A percentile compares a stretch with the other conserved stretches of the same genome.
Conservation (phyloP, 176 grass and related monocot species). For the Aegilops bicornis region DNA sequence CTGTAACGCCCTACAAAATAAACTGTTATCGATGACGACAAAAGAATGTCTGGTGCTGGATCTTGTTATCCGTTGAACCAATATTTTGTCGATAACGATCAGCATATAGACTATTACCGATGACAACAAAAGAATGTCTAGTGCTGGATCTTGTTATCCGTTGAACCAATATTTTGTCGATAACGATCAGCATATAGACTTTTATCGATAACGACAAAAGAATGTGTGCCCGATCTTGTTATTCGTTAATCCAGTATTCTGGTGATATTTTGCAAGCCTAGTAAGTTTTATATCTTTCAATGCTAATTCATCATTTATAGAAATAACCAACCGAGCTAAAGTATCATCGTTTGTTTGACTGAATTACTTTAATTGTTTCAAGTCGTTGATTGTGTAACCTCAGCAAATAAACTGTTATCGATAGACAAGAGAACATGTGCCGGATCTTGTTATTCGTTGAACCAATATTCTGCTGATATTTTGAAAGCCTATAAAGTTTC, state of each 20-base stretch:
- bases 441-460: neutral
- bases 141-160: too few species aligned
- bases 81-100: neutral
- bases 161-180: too few species aligned
- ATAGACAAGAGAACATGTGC: neutral
- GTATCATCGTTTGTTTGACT: neutral
- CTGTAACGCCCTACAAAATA: neutral
- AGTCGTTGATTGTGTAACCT: neutral
- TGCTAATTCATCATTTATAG: neutral
- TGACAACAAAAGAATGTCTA: too few species aligned
- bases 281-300: neutral
- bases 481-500: neutral
- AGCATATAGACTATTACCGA: too few species aligned
- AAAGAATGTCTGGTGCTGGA: neutral
- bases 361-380: neutral
- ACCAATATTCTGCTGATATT: neutral
- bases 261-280: neutral
- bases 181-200: neutral
- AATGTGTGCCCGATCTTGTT: neutral
- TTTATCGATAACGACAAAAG: neutral
- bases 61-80: neutral
- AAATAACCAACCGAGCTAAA: neutral
- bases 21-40: slow-evolving; percentile 3
- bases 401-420: neutral
- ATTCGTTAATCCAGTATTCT: neutral